phyloP scores from a whole-genome alignment of 345 rosid genomes.

The Viola odorata region DNA sequence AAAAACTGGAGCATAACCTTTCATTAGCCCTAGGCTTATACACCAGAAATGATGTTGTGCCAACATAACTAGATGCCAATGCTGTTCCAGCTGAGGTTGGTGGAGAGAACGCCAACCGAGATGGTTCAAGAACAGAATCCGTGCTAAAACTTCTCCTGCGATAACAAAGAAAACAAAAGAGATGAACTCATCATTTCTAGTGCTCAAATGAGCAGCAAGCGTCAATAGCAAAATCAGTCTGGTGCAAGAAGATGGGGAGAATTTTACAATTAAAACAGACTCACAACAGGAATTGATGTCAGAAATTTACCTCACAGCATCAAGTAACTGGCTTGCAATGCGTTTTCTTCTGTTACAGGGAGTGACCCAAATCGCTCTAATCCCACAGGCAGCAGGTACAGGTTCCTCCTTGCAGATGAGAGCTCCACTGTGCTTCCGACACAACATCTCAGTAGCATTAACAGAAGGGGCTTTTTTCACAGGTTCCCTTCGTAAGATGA shows the following conservation, averaged over 20 bases:
- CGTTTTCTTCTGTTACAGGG: conserved; percentile 75
- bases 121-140: conserved; percentile 37
- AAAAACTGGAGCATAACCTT: too few species aligned
- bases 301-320: conserved; percentile 54
- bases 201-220: background rate
- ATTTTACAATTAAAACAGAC: background rate
- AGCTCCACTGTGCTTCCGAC: conserved; percentile 36
- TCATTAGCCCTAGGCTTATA: conserved; percentile 42
- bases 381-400: conserved; percentile 56
- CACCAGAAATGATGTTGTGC: conserved; percentile 43
- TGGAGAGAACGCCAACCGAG: conserved; percentile 70
- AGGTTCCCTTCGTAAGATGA: conserved; percentile 52
- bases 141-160: conserved; percentile 60
- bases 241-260: background rate
- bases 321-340: conserved; percentile 62
- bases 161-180: conserved; percentile 2
- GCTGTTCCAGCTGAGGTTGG: conserved; percentile 67
- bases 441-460: conserved; percentile 13
- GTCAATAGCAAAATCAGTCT: background rate
- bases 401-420: conserved; percentile 51
- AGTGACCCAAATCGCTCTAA: conserved; percentile 88
- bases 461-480: conserved; percentile 28
- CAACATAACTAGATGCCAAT: conserved; percentile 48
- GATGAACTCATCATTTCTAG: background rate
- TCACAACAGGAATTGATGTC: background rate